A percentile compares a stretch with the other conserved stretches of the same genome.
These are phyloP conservation scores for Saturnispora kantuleensis DNA, from an alignment of 805 yeast genomes.

Conservation along the genomic window DNA sequence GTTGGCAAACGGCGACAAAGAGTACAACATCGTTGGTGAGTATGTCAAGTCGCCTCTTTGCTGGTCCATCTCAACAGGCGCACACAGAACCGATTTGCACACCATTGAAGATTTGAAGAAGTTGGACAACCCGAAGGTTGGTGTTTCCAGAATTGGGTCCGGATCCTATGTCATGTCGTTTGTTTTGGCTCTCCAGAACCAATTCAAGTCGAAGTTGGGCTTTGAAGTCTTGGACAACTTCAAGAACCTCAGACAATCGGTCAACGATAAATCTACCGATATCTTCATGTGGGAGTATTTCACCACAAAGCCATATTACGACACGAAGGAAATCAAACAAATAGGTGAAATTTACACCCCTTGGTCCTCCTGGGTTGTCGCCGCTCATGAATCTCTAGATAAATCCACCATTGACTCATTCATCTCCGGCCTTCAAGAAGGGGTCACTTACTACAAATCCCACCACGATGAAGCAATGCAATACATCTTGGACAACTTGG, in stretches of 20 bases:
- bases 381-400: slow-evolving; percentile 35
- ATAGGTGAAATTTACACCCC: slow-evolving; percentile 90
- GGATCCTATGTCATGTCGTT: slow-evolving; percentile 89
- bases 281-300: slow-evolving; percentile 96
- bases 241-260: slow-evolving; percentile 69
- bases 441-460: slow-evolving; percentile 52
- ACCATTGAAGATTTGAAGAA: slow-evolving; percentile 36
- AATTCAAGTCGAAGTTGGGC: slow-evolving; percentile 34
- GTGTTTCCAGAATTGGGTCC: slow-evolving; percentile 80
- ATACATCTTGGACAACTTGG: slow-evolving; percentile 57
- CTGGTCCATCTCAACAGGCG: slow-evolving; percentile 85
- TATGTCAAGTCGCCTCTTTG: slow-evolving; percentile 81
- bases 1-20: slow-evolving; percentile 52
- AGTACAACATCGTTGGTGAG: slow-evolving; percentile 64
- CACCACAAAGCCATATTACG: slow-evolving; percentile 80
- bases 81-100: slow-evolving; percentile 44
- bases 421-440: slow-evolving; percentile 48
- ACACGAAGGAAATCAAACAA: slow-evolving; percentile 63
- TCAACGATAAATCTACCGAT: slow-evolving; percentile 54
- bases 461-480: slow-evolving; percentile 57
- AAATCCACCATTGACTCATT: slow-evolving; percentile 30
- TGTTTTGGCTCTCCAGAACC: slow-evolving; percentile 59
- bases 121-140: slow-evolving; percentile 45
- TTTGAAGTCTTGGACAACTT: slow-evolving; percentile 59
- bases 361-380: slow-evolving; percentile 92